phyloP scores from a whole-genome alignment of 108 stramenopile species.

The Cylindrotheca closterium region DNA sequence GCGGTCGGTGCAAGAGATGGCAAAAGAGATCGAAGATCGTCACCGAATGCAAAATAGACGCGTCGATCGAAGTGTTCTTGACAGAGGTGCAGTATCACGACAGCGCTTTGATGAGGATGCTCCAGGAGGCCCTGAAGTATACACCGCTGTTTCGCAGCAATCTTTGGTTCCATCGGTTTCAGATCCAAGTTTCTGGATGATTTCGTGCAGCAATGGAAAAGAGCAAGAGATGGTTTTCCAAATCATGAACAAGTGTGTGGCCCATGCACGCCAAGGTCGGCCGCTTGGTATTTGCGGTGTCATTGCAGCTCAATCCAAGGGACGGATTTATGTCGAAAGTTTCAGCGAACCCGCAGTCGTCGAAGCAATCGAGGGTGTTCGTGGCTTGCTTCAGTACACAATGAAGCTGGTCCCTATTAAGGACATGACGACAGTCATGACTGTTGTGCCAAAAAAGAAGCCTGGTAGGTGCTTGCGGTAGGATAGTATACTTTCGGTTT shows the following conservation, averaged over 20 bases:
- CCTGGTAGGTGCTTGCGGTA: slow-evolving; percentile 48
- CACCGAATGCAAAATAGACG: slow-evolving; percentile 68
- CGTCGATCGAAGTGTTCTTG: slow-evolving; percentile 44
- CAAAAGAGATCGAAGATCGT: slow-evolving; percentile 82
- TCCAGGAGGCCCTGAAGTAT: slow-evolving; percentile 43
- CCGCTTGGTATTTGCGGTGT: slow-evolving; percentile 86
- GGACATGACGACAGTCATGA: slow-evolving; percentile 97
- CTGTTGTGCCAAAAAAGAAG: slow-evolving; percentile 83
- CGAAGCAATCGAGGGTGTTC: slow-evolving; percentile 89
- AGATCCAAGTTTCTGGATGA: slow-evolving; percentile 95
- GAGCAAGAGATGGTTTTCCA: slow-evolving; percentile 89
- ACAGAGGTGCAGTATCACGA: slow-evolving; percentile 18
- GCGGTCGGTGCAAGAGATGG: slow-evolving; percentile 65
- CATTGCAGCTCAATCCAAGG: slow-evolving; percentile 86
- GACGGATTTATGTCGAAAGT: slow-evolving; percentile 93
- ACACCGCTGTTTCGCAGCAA: slow-evolving; percentile 86
- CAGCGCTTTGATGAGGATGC: slow-evolving; percentile 30
- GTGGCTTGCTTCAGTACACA: slow-evolving; percentile 78
- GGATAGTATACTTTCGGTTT: slow-evolving; percentile 1
- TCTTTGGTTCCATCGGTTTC: slow-evolving; percentile 88
- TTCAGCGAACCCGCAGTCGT: slow-evolving; percentile 87
- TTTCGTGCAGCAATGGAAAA: slow-evolving; percentile 85
- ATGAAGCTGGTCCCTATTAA: slow-evolving; percentile 87
- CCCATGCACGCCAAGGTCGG: slow-evolving; percentile 74
- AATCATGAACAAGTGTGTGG: slow-evolving; percentile 94